Evolutionary conservation across 2,329 filamentous ascomycete genomes (phyloP).

Genomic region (Exophiala spinifera): DNA sequence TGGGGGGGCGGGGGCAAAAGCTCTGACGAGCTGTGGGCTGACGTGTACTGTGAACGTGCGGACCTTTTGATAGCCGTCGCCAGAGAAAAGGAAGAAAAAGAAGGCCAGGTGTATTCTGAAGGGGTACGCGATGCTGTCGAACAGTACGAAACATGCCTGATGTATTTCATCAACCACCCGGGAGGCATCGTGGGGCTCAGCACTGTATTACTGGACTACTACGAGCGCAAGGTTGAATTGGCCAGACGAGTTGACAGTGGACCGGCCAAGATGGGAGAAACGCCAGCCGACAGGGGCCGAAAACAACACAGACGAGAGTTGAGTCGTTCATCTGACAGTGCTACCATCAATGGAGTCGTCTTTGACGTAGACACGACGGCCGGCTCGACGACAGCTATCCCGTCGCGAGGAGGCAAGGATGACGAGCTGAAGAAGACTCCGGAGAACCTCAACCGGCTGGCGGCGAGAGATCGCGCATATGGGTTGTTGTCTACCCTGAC

Average conservation of each 20-base stretch:
- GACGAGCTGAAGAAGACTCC: constrained; percentile 54
- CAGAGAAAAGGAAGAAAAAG: constrained; percentile 30
- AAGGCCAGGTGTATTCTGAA: constrained; percentile 17
- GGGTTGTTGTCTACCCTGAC: constrained; percentile 78
- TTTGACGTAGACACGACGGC: constrained; percentile 14
- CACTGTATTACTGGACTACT: constrained; percentile 82
- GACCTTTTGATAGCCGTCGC: constrained; percentile 62
- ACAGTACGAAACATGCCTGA: constrained; percentile 78
- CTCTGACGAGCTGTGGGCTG: constrained; percentile 78
- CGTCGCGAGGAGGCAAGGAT: constrained; percentile 13
- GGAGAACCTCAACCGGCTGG: constrained; percentile 75
- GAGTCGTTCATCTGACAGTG: constrained; percentile 10
- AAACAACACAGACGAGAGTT: constrained; percentile 17
- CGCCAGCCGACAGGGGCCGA: constrained; percentile 9
- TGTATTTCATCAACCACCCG: constrained; percentile 75
- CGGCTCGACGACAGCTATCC: background rate
- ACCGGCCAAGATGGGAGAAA: constrained; percentile 13
- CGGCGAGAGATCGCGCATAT: constrained; percentile 84
- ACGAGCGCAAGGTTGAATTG: constrained; percentile 51
- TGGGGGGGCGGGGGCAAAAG: constrained; percentile 76
- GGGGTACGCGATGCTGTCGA: constrained; percentile 65
- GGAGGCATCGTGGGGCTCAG: constrained; percentile 77
- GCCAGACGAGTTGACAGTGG: constrained; percentile 31
- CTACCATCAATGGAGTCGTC: constrained; percentile 2
- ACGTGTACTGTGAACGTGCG: constrained; percentile 76